Base-by-base conservation (phyloP, 257 asterid genomes). In the Schizonepeta tenuifolia region DNA sequence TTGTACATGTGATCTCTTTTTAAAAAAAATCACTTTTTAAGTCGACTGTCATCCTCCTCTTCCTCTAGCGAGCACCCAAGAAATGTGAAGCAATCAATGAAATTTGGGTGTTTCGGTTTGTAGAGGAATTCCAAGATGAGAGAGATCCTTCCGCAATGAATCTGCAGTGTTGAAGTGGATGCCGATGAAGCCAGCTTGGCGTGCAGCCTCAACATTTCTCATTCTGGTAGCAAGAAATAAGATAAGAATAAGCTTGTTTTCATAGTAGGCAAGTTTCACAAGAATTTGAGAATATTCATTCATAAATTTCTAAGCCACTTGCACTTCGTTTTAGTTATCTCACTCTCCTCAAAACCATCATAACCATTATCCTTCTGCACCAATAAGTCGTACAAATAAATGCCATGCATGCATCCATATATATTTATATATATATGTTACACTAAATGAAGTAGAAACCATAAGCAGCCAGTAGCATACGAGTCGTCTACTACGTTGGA, bases 201-300 rank as follows among this genome's bases (percentile, higher is more conserved):
- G 55, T 1, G 97, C 97, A 43, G 96, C 97, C 75, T 90, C 95
- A 28, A 90, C 93, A 80, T 93, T 93, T 73, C 72, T 84, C 87
- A 78, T 75, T 78, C 98, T 93, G 88, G 4, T 20, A 9, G 15
- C 1, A 53, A 53, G 1, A 53, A 18, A 1, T 7, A 53, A 53
- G 1, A 53, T 8, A 1, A 51, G 12, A 51, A 51, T 8, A 51
- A 20, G 31, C 59, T 18, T 9, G 26, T 15, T 7, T 50, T 50
- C 24, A 51, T 51, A 51, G 9, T 6, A 51, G 9, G 24, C 24
- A 7, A 8, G 50, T 15, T 44, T 3, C 0, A 44, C 51, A 5
- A 44, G 8, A 53, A 53, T 31, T 28, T 31, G 7, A 31, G 36
- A 31, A 5, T 2, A n/a, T 31, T 7, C 0, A 31, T 0, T 31